These are phyloP conservation scores for Carex myosuroides DNA, from an alignment of 176 grass and related monocot genomes.

Conservation along the genomic window DNA sequence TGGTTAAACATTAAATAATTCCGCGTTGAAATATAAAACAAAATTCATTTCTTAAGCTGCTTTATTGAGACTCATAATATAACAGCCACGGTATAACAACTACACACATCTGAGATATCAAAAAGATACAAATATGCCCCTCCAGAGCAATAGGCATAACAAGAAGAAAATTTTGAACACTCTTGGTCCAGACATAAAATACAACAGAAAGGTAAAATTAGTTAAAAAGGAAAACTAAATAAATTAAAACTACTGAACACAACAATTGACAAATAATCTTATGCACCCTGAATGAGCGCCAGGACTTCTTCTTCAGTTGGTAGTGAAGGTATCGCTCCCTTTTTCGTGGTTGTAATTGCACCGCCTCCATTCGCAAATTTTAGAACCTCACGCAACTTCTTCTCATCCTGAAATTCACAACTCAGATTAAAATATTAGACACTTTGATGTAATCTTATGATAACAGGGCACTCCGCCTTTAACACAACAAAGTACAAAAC, in stretches of 20 bases:
- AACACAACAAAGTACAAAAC: neutral
- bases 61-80: constrained; percentile 11
- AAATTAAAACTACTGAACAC: constrained; percentile 15
- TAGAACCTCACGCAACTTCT: constrained; percentile 47
- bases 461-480: neutral
- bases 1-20: neutral
- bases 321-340: constrained; percentile 81
- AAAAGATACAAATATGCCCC: constrained; percentile 6
- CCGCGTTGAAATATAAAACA: neutral
- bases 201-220: neutral
- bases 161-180: neutral
- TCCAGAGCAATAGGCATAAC: neutral
- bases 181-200: neutral
- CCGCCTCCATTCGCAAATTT: constrained; percentile 78
- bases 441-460: neutral
- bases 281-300: constrained; percentile 43
- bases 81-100: neutral
- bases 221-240: constrained; percentile 11
- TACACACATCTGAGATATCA: neutral
- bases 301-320: constrained; percentile 45
- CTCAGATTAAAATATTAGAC: neutral
- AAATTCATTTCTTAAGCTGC: neutral
- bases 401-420: constrained; percentile 53
- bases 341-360: constrained; percentile 77
- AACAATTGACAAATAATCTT: constrained; percentile 22